phyloP scores from a whole-genome alignment of 2,329 filamentous ascomycete species.

The Knoxdaviesia proteae region DNA sequence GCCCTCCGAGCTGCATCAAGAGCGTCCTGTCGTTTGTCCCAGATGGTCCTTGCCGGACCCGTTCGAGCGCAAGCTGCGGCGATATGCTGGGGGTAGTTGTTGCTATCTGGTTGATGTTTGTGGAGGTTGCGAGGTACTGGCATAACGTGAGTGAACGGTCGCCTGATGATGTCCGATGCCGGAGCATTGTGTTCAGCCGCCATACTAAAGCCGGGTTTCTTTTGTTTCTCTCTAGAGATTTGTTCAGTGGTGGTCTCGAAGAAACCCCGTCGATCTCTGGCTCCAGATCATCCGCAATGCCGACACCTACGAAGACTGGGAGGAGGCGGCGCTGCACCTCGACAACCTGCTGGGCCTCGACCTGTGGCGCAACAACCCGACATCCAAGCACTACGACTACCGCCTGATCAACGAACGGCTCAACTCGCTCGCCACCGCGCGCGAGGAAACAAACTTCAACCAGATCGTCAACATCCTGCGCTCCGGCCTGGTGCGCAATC shows the following conservation, averaged over 20 bases:
- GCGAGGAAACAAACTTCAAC: conserved; percentile 51
- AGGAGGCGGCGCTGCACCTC: conserved; percentile 62
- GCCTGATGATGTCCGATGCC: too few species aligned
- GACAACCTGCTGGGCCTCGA: conserved; percentile 66
- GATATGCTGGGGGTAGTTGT: conserved; percentile 20
- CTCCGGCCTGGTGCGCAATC: conserved; percentile 59
- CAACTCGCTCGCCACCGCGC: conserved; percentile 45
- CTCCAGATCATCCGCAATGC: conserved; percentile 44
- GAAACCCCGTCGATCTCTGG: conserved; percentile 43
- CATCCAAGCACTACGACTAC: conserved; percentile 70
- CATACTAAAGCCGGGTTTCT: neutral
- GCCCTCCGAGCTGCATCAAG: too few species aligned
- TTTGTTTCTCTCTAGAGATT: neutral
- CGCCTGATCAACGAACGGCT: conserved; percentile 61
- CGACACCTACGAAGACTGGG: conserved; percentile 65
- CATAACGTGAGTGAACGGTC: conserved; percentile 23
- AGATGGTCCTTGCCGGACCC: too few species aligned
- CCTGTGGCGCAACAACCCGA: conserved; percentile 66
- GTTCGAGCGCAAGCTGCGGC: neutral
- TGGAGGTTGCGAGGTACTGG: conserved; percentile 44
- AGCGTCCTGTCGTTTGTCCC: too few species aligned
- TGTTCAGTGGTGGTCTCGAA: conserved; percentile 38
- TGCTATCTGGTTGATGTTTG: conserved; percentile 34
- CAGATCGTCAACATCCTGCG: conserved; percentile 61
- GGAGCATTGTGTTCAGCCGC: neutral